phyloP scores from a whole-genome alignment of 2,329 filamentous ascomycete species.

The Pestalotiopsis sp. region DNA sequence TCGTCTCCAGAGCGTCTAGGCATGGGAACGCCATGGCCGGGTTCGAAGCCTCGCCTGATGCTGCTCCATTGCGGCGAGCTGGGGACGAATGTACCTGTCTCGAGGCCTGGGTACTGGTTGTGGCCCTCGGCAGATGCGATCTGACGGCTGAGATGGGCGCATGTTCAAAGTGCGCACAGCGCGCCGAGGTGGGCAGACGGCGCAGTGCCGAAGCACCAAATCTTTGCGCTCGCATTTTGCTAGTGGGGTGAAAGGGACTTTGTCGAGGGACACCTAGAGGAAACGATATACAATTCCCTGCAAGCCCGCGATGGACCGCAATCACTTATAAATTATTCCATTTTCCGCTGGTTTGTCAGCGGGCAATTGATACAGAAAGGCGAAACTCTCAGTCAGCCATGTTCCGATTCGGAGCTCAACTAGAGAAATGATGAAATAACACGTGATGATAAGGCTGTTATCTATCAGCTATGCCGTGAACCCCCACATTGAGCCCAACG shows the following conservation, averaged over 20 bases:
- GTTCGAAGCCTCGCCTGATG: conserved; percentile 61
- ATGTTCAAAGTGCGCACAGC: conserved; percentile 6
- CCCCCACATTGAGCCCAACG: neutral
- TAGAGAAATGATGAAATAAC: conserved; percentile 15
- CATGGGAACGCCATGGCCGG: conserved; percentile 89
- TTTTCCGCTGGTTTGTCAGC: conserved; percentile 24
- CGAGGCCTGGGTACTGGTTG: conserved; percentile 10
- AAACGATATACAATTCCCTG: neutral
- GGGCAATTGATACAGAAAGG: conserved; percentile 9
- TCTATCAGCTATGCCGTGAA: neutral
- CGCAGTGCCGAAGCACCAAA: conserved; percentile 25
- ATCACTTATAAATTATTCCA: conserved; percentile 18
- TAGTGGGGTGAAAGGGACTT: neutral
- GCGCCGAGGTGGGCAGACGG: conserved; percentile 23
- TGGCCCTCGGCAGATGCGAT: neutral
- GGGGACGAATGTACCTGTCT: conserved; percentile 28
- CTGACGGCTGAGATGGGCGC: neutral
- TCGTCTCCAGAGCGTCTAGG: conserved; percentile 80
- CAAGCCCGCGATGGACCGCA: conserved; percentile 16
- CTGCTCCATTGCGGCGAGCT: conserved; percentile 22
- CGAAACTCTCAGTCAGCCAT: neutral
- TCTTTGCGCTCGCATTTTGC: conserved; percentile 26
- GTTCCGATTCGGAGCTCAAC: conserved; percentile 2
- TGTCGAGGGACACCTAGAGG: neutral
- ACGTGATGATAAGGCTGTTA: conserved; percentile 15